A percentile compares a stretch with the other conserved stretches of the same genome.
phyloP scores from a whole-genome alignment of 2,329 filamentous ascomycete species.

The Penicillium hordei region DNA sequence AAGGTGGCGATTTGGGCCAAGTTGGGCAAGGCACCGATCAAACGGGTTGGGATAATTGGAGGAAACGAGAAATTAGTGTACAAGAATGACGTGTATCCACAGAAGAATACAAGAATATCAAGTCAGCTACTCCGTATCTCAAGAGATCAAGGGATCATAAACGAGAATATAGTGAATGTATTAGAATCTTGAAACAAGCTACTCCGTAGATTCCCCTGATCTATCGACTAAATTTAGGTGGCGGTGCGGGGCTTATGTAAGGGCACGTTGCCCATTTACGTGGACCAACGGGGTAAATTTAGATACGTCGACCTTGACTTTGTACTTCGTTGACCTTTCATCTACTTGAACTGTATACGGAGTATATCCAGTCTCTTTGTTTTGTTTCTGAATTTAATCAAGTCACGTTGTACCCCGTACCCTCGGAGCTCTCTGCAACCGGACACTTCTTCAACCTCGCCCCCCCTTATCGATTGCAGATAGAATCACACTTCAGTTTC shows the following conservation, averaged over 20 bases:
- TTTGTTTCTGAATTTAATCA: neutral
- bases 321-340: neutral
- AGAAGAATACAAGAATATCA: neutral
- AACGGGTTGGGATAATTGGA: slow-evolving; percentile 11
- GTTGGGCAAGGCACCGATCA: slow-evolving; percentile 24
- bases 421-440: slow-evolving; percentile 14
- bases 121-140: neutral
- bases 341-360: neutral
- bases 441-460: slow-evolving; percentile 26
- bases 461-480: slow-evolving; percentile 39
- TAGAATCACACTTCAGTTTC: slow-evolving; percentile 13
- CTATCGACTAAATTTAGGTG: neutral
- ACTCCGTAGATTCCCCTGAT: slow-evolving; percentile 10
- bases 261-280: slow-evolving; percentile 2
- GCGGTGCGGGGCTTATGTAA: slow-evolving; percentile 12
- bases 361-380: neutral
- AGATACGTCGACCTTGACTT: neutral
- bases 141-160: neutral
- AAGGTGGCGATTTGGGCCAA: slow-evolving; percentile 17
- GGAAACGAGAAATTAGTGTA: slow-evolving; percentile 22
- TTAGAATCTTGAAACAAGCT: neutral
- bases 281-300: neutral
- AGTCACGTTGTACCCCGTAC: neutral
- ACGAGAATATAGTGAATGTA: neutral
- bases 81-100: slow-evolving; percentile 20